Conservation (phyloP, 2,329 filamentous ascomycete genomes). For the Cadophora gregata region DNA sequence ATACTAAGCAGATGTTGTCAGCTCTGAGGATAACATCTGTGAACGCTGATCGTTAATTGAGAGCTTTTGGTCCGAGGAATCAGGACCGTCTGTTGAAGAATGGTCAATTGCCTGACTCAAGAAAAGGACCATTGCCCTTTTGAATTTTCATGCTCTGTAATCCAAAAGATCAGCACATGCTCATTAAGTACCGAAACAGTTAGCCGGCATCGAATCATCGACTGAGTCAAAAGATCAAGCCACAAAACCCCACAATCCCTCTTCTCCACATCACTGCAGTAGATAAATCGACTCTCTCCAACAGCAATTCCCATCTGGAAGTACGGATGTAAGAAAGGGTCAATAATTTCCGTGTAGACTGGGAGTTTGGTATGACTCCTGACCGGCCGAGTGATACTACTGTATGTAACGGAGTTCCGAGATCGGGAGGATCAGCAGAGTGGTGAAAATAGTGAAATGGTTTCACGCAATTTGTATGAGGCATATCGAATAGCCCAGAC, state of each 20-base stretch:
- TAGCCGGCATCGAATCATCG: background rate
- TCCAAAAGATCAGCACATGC: background rate
- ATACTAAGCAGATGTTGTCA: background rate
- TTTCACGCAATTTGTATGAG: background rate
- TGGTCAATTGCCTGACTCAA: background rate
- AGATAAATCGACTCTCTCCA: background rate
- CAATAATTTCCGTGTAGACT: background rate
- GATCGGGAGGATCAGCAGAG: background rate
- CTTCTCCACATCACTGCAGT: background rate
- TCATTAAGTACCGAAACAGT: background rate
- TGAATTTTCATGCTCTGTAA: background rate
- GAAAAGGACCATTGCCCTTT: background rate
- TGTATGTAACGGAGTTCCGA: background rate
- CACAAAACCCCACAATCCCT: background rate
- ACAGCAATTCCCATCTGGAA: background rate
- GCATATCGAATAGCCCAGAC: background rate
- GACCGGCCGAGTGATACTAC: background rate
- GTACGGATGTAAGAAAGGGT: constrained; percentile 11
- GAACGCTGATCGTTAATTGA: no score
- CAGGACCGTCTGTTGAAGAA: no score
- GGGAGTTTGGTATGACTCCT: constrained; percentile 1
- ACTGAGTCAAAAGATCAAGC: constrained; percentile 12
- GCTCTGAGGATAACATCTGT: background rate
- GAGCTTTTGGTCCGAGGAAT: no score
- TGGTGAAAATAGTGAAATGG: background rate